These are phyloP conservation scores for Triticum urartu DNA, from an alignment of 176 grass and related monocot genomes.

Conservation along the genomic window DNA sequence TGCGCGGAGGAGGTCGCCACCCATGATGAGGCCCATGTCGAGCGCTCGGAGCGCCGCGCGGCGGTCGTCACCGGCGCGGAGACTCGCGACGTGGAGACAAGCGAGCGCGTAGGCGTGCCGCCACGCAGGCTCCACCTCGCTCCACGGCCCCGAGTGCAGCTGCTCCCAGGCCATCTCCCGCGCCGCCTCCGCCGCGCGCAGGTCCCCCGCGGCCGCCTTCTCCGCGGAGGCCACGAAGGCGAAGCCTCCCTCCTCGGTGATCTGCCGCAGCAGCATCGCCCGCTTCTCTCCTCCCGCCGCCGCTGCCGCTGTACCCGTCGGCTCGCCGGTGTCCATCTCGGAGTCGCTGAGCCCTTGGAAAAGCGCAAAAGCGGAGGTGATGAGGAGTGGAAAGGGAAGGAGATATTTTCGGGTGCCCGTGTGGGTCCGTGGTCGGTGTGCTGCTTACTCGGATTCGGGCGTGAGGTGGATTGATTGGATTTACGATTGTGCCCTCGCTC, in stretches of 20 bases:
- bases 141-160: constrained; percentile 75
- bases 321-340: constrained; percentile 36
- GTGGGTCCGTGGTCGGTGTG: neutral
- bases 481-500: constrained; percentile 19
- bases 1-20: constrained; percentile 63
- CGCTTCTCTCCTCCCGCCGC: constrained; percentile 45
- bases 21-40: constrained; percentile 97
- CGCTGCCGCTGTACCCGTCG: constrained; percentile 19
- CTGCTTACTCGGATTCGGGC: neutral
- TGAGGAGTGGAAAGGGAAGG: neutral
- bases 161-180: constrained; percentile 99
- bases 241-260: constrained; percentile 90
- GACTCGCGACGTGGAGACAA: constrained; percentile 69
- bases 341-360: neutral
- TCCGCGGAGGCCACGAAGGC: constrained; percentile 84
- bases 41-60: constrained; percentile 65
- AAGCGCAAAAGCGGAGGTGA: constrained; percentile 26
- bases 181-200: constrained; percentile 80
- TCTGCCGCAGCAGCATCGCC: constrained; percentile 60
- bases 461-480: neutral
- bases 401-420: constrained; percentile 17
- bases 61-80: constrained; percentile 38
- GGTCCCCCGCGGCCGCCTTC: constrained; percentile 77
- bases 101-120: constrained; percentile 83
- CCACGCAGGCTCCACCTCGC: constrained; percentile 67